phyloP scores from a whole-genome alignment of 306 rosid species.

The Inga leiocalycina region DNA sequence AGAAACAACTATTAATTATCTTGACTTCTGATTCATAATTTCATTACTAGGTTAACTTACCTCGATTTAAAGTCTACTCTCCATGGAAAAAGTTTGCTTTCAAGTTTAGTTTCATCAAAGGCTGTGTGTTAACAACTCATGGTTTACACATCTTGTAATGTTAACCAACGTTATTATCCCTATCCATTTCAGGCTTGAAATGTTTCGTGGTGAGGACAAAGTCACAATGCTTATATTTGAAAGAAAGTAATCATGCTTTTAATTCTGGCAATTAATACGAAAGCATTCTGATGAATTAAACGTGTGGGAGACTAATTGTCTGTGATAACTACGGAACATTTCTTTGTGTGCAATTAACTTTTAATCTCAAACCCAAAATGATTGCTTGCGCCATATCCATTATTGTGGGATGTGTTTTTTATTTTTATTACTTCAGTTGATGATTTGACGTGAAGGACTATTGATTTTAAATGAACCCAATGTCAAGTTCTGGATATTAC shows the following conservation, averaged over 20 bases:
- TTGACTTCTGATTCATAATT: neutral
- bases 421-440: neutral
- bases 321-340: neutral
- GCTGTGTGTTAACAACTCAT: neutral
- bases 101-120: neutral
- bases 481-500: neutral
- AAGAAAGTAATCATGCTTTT: neutral
- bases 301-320: neutral
- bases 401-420: neutral
- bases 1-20: neutral
- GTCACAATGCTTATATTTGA: neutral
- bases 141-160: neutral
- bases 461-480: neutral
- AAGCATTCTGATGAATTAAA: neutral
- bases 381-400: neutral
- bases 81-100: neutral
- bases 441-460: neutral
- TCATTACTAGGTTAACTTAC: neutral
- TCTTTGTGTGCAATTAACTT: neutral
- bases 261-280: neutral
- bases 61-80: neutral
- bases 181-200: neutral
- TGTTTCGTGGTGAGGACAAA: neutral
- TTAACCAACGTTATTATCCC: neutral
- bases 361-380: neutral